A percentile compares a stretch with the other conserved stretches of the same genome.
Conservation (phyloP, 1,139 yeast species). For the Zhuliangozyma parablackwelliae region DNA sequence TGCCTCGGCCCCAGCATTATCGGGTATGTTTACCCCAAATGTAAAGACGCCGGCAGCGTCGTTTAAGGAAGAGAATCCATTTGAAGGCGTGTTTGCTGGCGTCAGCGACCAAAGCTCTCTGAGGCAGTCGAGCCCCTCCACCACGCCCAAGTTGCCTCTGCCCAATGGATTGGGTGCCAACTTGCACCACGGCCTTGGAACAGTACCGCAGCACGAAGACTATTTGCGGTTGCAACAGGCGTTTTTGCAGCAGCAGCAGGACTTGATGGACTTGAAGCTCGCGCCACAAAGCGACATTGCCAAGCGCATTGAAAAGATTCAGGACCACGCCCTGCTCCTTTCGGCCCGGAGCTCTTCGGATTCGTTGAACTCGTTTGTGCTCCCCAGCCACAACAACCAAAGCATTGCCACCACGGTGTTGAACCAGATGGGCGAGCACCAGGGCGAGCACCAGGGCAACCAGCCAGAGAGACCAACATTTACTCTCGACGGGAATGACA, state of each 20-base stretch:
- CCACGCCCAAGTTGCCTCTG: slow-evolving; percentile 14
- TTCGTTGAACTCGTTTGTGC: slow-evolving; percentile 7
- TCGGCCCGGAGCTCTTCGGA: slow-evolving; percentile 3
- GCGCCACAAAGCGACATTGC: slow-evolving; percentile 11
- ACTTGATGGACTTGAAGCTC: slow-evolving; percentile 24
- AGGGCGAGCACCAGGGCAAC: no score
- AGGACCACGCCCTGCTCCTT: slow-evolving; percentile 5
- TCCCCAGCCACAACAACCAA: no score
- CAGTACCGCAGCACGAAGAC: slow-evolving; percentile 24
- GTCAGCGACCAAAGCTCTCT: slow-evolving; percentile 6
- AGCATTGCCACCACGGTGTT: no score
- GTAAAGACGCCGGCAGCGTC: slow-evolving; percentile 30
- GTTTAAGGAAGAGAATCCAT: slow-evolving; percentile 33
- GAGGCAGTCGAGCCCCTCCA: slow-evolving; percentile 7
- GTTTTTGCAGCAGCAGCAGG: slow-evolving; percentile 36
- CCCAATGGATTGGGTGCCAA: slow-evolving; percentile 8
- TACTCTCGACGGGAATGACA: no score
- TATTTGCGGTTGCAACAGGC: slow-evolving; percentile 38
- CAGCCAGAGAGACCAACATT: no score
- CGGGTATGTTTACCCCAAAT: slow-evolving; percentile 37
- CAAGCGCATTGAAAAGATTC: slow-evolving; percentile 8
- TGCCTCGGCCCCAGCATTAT: slow-evolving; percentile 6
- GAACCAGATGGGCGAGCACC: no score
- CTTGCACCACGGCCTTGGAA: slow-evolving; percentile 1
- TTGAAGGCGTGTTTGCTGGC: slow-evolving; percentile 27